These are phyloP conservation scores for Quercus alba DNA, from an alignment of 306 rosid genomes.

Conservation along the genomic window DNA sequence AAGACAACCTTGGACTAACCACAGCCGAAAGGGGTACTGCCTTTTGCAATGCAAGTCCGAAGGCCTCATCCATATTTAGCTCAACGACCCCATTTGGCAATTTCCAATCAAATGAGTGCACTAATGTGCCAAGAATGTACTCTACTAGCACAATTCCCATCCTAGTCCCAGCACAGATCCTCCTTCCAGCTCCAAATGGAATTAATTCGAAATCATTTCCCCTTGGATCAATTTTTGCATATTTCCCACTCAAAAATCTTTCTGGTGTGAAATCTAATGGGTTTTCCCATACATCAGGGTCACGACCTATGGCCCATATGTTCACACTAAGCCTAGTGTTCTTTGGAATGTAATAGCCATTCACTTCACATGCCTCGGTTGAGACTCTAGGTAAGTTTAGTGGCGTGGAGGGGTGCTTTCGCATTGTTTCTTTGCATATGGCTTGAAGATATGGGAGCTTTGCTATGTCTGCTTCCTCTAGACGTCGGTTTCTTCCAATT, in stretches of 20 bases:
- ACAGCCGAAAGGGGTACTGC: conserved; percentile 33
- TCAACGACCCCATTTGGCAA: conserved; percentile 22
- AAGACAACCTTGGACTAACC: conserved; percentile 28
- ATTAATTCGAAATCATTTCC: conserved; percentile 50
- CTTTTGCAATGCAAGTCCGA: conserved; percentile 47
- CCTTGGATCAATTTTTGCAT: conserved; percentile 31
- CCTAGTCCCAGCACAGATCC: conserved; percentile 47
- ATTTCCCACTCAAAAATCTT: conserved; percentile 29
- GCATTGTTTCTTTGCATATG: conserved; percentile 44
- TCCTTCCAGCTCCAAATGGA: conserved; percentile 51
- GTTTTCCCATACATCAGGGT: conserved; percentile 46
- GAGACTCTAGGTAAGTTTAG: conserved; percentile 44
- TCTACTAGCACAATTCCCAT: conserved; percentile 41
- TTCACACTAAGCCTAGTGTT: conserved; percentile 41
- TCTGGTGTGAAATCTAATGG: conserved; percentile 41
- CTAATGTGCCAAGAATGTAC: conserved; percentile 41
- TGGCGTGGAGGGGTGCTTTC: conserved; percentile 51
- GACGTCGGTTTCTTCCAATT: conserved; percentile 28
- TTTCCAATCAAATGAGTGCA: conserved; percentile 51
- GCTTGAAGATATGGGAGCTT: conserved; percentile 43
- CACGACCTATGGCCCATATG: conserved; percentile 56
- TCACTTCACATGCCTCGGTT: conserved; percentile 27
- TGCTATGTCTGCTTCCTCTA: conserved; percentile 29
- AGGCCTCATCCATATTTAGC: conserved; percentile 44
- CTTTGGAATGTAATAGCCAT: conserved; percentile 43